Percentiles rank a stretch among this genome's conserved stretches.
These are phyloP conservation scores for Ceriops zippeliana DNA, from an alignment of 345 rosid species.

Conservation along the genomic window DNA sequence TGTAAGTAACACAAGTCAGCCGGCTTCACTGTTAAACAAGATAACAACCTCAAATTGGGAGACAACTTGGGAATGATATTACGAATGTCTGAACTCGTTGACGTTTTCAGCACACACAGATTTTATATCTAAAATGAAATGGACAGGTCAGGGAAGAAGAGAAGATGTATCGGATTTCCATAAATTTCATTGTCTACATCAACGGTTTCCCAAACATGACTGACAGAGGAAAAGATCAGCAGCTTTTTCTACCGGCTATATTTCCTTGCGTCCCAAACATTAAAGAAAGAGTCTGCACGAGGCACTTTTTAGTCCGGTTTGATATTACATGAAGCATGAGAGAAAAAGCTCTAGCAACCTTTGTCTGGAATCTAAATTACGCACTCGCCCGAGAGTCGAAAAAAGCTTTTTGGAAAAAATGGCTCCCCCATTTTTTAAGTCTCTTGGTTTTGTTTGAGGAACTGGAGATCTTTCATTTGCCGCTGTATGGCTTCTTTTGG, in stretches of 20 bases:
- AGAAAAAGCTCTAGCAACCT: conserved; percentile 8
- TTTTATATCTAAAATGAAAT: too few relatives aligned
- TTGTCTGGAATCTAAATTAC: background rate
- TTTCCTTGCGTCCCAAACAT: background rate
- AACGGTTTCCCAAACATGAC: background rate
- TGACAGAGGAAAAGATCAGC: background rate
- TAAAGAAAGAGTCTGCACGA: background rate
- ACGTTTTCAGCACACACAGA: too few relatives aligned
- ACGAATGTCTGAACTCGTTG: too few relatives aligned
- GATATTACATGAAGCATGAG: background rate
- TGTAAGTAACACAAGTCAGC: background rate
- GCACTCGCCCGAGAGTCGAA: background rate
- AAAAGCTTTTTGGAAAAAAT: background rate
- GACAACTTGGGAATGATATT: too few relatives aligned
- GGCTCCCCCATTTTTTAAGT: conserved; percentile 23
- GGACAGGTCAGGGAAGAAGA: too few relatives aligned
- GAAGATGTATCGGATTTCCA: too few relatives aligned
- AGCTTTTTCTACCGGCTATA: background rate
- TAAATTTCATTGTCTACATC: background rate
- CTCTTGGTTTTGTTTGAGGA: conserved; percentile 69
- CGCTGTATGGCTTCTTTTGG: conserved; percentile 66
- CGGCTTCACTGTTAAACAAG: background rate
- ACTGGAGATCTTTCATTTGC: conserved; percentile 95
- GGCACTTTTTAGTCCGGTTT: background rate
- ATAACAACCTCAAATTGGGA: background rate